phyloP scores from a whole-genome alignment of 1,284 basidiomycete genomes.

The Sutorius eximius region DNA sequence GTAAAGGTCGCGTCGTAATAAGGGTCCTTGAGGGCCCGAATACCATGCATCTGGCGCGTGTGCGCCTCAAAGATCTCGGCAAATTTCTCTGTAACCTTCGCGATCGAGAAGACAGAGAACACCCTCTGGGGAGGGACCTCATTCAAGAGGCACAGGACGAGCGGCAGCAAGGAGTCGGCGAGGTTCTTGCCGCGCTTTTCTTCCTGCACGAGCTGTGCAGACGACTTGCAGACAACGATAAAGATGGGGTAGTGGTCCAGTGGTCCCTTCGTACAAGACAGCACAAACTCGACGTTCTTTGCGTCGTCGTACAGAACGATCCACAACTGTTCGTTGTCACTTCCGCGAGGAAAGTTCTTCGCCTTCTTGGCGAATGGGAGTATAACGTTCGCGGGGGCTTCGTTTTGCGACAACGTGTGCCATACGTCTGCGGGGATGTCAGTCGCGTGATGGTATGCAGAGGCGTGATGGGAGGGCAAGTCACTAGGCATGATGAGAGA shows the following conservation, averaged over 20 bases:
- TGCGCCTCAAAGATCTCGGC: conserved; percentile 36
- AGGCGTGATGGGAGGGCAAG: neutral
- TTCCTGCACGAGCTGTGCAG: conserved; percentile 30
- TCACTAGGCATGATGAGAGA: conserved; percentile 11
- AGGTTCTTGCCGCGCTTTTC: conserved; percentile 29
- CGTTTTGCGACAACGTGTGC: conserved; percentile 37
- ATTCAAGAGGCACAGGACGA: conserved; percentile 36
- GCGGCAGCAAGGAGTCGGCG: conserved; percentile 34
- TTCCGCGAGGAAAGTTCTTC: conserved; percentile 2
- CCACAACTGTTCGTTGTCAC: conserved; percentile 49
- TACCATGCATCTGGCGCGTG: conserved; percentile 35
- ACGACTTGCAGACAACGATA: conserved; percentile 44
- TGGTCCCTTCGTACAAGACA: conserved; percentile 54
- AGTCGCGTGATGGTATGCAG: neutral
- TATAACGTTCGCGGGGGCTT: conserved; percentile 53
- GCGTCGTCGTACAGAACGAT: conserved; percentile 41
- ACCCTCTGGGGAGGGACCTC: conserved; percentile 45
- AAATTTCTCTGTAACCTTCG: conserved; percentile 50
- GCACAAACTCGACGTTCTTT: conserved; percentile 48
- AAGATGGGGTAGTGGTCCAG: conserved; percentile 63
- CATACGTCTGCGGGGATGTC: neutral
- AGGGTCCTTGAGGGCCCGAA: conserved; percentile 35
- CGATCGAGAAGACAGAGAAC: conserved; percentile 66
- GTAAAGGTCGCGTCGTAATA: conserved; percentile 67
- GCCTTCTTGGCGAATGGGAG: conserved; percentile 45